phyloP scores from a whole-genome alignment of 2,329 filamentous ascomycete genomes.

The Colletotrichum truncatum region DNA sequence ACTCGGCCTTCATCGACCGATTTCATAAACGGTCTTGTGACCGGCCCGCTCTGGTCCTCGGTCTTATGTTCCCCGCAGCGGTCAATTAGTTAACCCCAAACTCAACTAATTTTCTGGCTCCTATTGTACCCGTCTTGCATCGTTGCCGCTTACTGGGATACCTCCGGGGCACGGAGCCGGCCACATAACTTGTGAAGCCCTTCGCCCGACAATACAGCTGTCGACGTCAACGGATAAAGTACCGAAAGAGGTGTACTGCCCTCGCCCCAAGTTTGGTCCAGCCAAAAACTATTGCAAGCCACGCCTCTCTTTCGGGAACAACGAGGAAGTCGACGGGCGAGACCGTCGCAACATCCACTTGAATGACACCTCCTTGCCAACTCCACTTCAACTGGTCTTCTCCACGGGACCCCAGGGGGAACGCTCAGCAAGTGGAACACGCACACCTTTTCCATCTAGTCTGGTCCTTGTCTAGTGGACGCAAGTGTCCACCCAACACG shows the following conservation, averaged over 20 bases:
- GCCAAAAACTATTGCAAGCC: background rate
- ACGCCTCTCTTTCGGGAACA: background rate
- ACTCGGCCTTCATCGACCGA: background rate
- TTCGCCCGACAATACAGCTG: background rate
- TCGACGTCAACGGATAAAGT: background rate
- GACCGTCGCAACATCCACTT: slow-evolving; percentile 18
- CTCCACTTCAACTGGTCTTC: slow-evolving; percentile 12
- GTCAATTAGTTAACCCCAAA: slow-evolving; percentile 14
- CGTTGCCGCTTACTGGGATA: slow-evolving; percentile 1
- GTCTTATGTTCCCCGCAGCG: slow-evolving; percentile 15
- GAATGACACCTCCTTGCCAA: slow-evolving; percentile 7
- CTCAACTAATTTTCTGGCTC: slow-evolving; percentile 16
- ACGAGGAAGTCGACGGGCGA: slow-evolving; percentile 5
- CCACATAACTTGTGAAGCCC: background rate
- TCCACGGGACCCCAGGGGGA: slow-evolving; percentile 23
- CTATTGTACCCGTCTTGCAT: background rate
- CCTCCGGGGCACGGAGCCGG: slow-evolving; percentile 3
- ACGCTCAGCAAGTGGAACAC: slow-evolving; percentile 15
- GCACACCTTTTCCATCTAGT: slow-evolving; percentile 9
- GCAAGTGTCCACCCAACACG: slow-evolving; percentile 6
- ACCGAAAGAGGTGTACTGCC: background rate
- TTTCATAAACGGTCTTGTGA: background rate
- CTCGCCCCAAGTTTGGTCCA: background rate
- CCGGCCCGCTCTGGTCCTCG: background rate
- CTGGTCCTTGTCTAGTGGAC: slow-evolving; percentile 25